Conservation (phyloP, 495 filamentous ascomycete genomes). For the Hypoxylon subgilvum region DNA sequence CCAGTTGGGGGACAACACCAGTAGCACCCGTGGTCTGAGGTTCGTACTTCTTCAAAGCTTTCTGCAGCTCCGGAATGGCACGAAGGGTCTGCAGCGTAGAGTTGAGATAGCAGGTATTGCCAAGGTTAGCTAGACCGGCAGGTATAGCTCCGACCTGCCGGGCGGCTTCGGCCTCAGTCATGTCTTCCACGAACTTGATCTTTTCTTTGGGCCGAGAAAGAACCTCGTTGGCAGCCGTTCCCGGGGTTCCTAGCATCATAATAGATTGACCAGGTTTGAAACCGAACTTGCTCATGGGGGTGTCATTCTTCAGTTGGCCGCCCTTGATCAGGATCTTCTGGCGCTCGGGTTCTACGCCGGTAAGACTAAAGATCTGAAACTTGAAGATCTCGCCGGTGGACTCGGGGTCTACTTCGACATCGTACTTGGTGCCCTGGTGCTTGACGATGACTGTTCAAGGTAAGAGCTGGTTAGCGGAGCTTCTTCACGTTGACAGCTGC, state of each 20-base stretch:
- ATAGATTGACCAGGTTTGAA: constrained; percentile 86
- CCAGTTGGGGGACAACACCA: constrained; percentile 54
- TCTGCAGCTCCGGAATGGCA: constrained; percentile 88
- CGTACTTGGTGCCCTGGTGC: constrained; percentile 90
- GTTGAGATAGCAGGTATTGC: constrained; percentile 98
- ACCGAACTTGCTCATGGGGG: constrained; percentile 78
- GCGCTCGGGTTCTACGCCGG: constrained; percentile 92
- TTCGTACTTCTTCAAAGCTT: constrained; percentile 74
- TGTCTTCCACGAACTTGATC: constrained; percentile 91
- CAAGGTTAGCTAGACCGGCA: constrained; percentile 88
- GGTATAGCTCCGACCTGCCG: constrained; percentile 81
- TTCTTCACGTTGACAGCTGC: constrained; percentile 1
- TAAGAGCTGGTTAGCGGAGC: constrained; percentile 8
- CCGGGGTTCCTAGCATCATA: constrained; percentile 97
- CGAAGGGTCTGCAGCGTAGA: constrained; percentile 89
- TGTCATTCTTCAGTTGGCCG: constrained; percentile 93
- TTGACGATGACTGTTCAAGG: constrained; percentile 78
- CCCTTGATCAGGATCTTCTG: constrained; percentile 96
- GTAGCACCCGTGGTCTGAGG: constrained; percentile 36
- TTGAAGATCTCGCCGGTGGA: constrained; percentile 93
- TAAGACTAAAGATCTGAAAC: constrained; percentile 91
- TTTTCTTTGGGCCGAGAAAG: constrained; percentile 79
- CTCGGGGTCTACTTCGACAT: constrained; percentile 85
- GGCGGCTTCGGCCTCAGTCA: constrained; percentile 94
- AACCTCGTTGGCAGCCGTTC: constrained; percentile 59